Evolutionary conservation across 208 protist genomes (phyloP), one percentile per base, ranked within the genome.

Genomic region (Borovskyia barvae): DNA sequence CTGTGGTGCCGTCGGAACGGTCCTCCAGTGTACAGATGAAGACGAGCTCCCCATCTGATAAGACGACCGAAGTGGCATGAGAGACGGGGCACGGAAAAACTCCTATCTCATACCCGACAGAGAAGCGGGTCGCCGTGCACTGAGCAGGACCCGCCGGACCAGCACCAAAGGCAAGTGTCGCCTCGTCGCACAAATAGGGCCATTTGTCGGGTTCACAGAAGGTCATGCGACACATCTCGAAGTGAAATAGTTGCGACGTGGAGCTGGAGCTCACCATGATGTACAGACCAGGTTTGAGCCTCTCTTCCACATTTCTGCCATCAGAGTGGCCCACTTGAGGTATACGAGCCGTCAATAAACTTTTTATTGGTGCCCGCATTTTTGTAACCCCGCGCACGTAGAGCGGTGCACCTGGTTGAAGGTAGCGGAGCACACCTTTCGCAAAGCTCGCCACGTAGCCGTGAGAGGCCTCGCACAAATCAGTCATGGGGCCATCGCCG

Each of bases 401-500:
- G 48, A 70, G 64, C 39, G 52, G 48, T 40, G 52, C 51, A 19
- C 64, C 48, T 2, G 64, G 64, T 33, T 70, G 64, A 15, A 63
- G 51, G 40, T 58, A 52, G 17, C 48, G 66, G 45, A 85, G 49
- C 33, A 73, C 51, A 14, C 79, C 74, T 15, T 71, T 80, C 37
- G 71, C 54, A 24, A 43, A 68, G 33, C 41, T 54, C 17, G 60
- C 43, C 5, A 88, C 59, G 52, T 75, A 75, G 46, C 57, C 66
- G 66, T 65, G 59, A 17, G 65, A 62, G 1, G 70, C 74, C 36
- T 65, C 61, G 70, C 84, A 85, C 1, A 82, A 72, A n/a, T 66
- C 61, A 20, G 75, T 82, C 77, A 92, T 81, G 4, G 85, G 72
- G 0, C 80, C 85, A 17, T 75, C 53, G 3, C 71, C 72, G 6